Conservation (phyloP, 2,329 filamentous ascomycete genomes). For the Dothideomycetes sp. region DNA sequence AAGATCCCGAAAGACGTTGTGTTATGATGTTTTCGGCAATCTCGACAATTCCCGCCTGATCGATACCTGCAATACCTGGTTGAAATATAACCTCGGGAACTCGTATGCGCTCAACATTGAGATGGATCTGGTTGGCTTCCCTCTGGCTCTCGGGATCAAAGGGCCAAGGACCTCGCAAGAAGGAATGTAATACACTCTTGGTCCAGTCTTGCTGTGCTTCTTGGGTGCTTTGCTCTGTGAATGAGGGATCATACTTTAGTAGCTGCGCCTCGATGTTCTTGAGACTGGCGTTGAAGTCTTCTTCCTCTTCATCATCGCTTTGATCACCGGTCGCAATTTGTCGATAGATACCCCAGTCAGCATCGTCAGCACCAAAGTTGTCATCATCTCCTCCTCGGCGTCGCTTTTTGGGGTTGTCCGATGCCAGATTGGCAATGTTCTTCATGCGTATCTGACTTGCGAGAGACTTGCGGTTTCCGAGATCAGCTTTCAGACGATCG, state of each 20-base stretch:
- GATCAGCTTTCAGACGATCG: slow-evolving; percentile 83
- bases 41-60: slow-evolving; percentile 89
- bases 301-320: slow-evolving; percentile 86
- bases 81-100: slow-evolving; percentile 91
- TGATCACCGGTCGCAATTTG: slow-evolving; percentile 74
- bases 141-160: slow-evolving; percentile 72
- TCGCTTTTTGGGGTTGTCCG: slow-evolving; percentile 73
- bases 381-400: slow-evolving; percentile 86
- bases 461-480: slow-evolving; percentile 92
- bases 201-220: slow-evolving; percentile 95
- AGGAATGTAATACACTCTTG: slow-evolving; percentile 81
- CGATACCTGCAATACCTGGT: slow-evolving; percentile 80
- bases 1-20: slow-evolving; percentile 57
- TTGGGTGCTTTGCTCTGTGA: slow-evolving; percentile 84
- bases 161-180: slow-evolving; percentile 76
- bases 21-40: slow-evolving; percentile 84
- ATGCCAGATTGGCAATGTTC: slow-evolving; percentile 88
- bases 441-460: slow-evolving; percentile 98
- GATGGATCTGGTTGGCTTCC: slow-evolving; percentile 78
- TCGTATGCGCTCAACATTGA: slow-evolving; percentile 93
- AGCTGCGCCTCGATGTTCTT: slow-evolving; percentile 75
- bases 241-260: slow-evolving; percentile 74
- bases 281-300: slow-evolving; percentile 67
- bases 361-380: slow-evolving; percentile 92
- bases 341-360: slow-evolving; percentile 95